Base-by-base conservation (phyloP, 805 yeast genomes). In the Danielozyma ontarioensis region DNA sequence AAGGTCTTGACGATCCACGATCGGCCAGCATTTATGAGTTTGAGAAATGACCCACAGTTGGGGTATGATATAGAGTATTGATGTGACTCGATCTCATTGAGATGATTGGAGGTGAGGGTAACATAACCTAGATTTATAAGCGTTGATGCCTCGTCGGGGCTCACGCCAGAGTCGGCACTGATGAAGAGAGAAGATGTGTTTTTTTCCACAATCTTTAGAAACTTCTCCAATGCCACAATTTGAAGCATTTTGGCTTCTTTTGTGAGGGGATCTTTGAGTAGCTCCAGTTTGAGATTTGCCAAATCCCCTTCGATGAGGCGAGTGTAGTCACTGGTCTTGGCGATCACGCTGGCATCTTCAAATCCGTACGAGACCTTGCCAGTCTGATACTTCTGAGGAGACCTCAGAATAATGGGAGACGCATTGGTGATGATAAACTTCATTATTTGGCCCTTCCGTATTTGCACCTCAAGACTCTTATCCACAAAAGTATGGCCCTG, bases 401-500 rank as follows among this genome's bases (percentile, higher is more conserved):
- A 64, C 45, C 68, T 44, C 62, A 55, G 65, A 14, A 73, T 58
- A 11, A 66, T 66, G 2, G 72, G 72, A 25, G 68, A 57, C 1
- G 74, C 70, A 35, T 67, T 67, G 13, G 66, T 55, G 12, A 66
- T 67, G 26, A 70, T 55, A 29, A 63, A 65, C 37, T 58, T 58
- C 28, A 64, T 57, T 17, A 76, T 27, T 3, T 40, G 32, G 0
- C 74, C 72, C 13, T 52, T 41, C 25, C 64, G 48, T 1, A 62
- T 55, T 25, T 64, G 42, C 11, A 55, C 37, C 34, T 68, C 72
- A 1, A 75, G 48, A 29, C 55, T 56, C 25, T 59, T 59, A 42
- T 77, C 83, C 2, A 76, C 75, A 47, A 59, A 64, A 0, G 81
- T 73, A 40, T 61, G 51, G 1, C 76, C 74, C 27, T 62, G 55